Conservation (phyloP, 2,329 filamentous ascomycete species). For the Cadophora malorum region DNA sequence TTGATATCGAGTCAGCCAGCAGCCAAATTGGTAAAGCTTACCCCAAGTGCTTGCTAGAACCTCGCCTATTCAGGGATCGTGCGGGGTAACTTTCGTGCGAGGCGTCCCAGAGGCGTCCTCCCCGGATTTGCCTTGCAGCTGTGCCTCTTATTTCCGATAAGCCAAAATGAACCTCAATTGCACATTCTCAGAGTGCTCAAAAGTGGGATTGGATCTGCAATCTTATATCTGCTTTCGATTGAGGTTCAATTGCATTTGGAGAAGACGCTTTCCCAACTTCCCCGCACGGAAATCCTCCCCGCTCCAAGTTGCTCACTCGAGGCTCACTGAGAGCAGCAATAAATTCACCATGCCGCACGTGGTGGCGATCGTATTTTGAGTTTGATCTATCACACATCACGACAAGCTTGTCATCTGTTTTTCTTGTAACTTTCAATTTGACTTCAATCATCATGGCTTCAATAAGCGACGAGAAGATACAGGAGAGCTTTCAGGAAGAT, state of each 20-base stretch:
- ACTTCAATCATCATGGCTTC: neutral
- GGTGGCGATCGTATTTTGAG: too few species aligned
- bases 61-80: neutral
- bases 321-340: neutral
- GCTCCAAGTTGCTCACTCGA: neutral
- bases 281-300: neutral
- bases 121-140: neutral
- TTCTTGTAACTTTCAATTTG: too few species aligned
- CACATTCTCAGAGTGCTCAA: neutral
- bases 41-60: neutral
- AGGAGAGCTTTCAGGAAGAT: constrained; percentile 24
- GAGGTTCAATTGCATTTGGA: neutral
- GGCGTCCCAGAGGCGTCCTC: neutral
- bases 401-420: too few species aligned
- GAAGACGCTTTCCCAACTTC: neutral
- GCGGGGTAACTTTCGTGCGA: constrained; percentile 4
- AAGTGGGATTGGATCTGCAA: neutral
- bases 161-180: neutral
- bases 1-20: neutral
- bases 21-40: neutral
- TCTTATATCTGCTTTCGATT: neutral
- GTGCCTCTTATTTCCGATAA: neutral
- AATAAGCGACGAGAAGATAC: constrained; percentile 23
- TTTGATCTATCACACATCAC: too few species aligned
- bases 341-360: too few species aligned